Conservation (phyloP, 164 flowering plant genomes). For the Nymphaea colorata region DNA sequence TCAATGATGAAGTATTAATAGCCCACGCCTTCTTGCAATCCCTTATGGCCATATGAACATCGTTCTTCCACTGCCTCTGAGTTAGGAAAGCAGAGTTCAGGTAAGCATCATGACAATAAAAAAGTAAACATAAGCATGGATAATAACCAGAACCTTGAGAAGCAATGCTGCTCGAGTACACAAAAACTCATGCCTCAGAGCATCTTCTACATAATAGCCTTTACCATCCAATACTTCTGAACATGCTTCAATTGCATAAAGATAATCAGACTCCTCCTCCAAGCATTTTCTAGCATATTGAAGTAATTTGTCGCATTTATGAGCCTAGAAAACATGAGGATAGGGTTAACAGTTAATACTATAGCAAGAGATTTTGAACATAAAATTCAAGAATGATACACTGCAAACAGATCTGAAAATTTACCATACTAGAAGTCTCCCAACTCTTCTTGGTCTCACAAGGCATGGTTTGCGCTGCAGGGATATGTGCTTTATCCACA, state of each 20-base stretch:
- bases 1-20: constrained; percentile 50
- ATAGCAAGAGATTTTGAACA: too few relatives aligned
- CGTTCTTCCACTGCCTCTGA: constrained; percentile 95
- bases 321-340: constrained; percentile 3
- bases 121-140: not conserved
- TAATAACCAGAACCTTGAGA: constrained; percentile 50
- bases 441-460: constrained; percentile 16
- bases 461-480: constrained; percentile 12
- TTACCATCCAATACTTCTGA: constrained; percentile 74
- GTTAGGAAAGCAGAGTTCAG: constrained; percentile 1
- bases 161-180: constrained; percentile 80
- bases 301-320: constrained; percentile 46
- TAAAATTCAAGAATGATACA: not conserved
- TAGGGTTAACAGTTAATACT: not conserved
- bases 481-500: constrained; percentile 20
- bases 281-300: constrained; percentile 53
- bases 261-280: constrained; percentile 31
- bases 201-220: constrained; percentile 33
- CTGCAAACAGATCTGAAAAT: too few relatives aligned
- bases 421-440: constrained; percentile 27
- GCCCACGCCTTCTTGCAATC: constrained; percentile 68
- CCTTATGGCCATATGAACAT: constrained; percentile 81
- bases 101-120: not conserved
- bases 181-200: constrained; percentile 47
- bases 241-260: constrained; percentile 80